Evolutionary conservation across 2,329 filamentous ascomycete species (phyloP).

Genomic region (Paramyrothecium sp.): DNA sequence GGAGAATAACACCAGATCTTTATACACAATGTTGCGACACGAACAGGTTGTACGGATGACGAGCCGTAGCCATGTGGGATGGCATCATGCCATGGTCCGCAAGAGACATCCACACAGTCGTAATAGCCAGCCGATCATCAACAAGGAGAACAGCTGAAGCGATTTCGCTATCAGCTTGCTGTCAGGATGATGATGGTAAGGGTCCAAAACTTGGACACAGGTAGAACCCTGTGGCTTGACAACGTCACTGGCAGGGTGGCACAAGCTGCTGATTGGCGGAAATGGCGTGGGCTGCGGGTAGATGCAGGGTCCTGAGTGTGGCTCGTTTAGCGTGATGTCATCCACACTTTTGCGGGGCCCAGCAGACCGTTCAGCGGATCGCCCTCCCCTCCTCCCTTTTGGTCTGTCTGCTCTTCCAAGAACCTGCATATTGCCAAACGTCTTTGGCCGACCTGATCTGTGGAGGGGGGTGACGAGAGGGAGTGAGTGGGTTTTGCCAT

Average conservation of each 20-base stretch:
- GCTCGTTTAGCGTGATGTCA: background rate
- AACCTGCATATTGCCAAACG: too few species aligned
- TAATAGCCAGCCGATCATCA: background rate
- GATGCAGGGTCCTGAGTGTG: background rate
- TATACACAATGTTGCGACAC: background rate
- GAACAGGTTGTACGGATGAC: background rate
- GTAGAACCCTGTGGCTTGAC: conserved; percentile 1
- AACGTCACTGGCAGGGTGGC: conserved; percentile 4
- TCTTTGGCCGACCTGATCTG: too few species aligned
- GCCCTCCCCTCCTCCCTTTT: too few species aligned
- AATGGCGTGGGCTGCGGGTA: background rate
- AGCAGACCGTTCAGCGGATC: background rate
- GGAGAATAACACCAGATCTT: background rate
- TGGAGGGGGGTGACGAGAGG: too few species aligned
- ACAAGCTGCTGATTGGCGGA: conserved; percentile 1
- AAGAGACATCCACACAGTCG: background rate
- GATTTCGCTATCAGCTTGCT: background rate
- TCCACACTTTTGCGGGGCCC: background rate
- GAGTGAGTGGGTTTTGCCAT: background rate
- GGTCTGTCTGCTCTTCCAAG: too few species aligned
- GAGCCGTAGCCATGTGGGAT: background rate
- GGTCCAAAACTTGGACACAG: background rate
- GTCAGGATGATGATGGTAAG: background rate
- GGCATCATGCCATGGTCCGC: background rate
- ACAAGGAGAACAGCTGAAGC: background rate